Evolutionary conservation across 2,329 filamentous ascomycete species (phyloP).

Genomic region (Botrytis medusae): DNA sequence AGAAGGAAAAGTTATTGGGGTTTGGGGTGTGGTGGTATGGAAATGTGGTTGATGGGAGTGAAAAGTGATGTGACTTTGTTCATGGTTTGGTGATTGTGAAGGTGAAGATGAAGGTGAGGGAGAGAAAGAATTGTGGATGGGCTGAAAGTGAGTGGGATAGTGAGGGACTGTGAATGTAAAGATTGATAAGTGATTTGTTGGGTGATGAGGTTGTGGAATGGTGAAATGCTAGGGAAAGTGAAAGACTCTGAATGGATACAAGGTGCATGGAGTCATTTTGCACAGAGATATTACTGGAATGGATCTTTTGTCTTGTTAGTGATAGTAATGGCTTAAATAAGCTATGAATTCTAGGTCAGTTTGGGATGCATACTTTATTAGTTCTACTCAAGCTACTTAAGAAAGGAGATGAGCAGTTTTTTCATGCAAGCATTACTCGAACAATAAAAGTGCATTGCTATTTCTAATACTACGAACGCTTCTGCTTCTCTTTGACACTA

Average conservation of each 20-base stretch:
- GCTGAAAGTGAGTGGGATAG: neutral
- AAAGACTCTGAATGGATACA: neutral
- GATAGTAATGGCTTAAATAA: neutral
- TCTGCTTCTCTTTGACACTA: neutral
- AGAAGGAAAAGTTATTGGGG: neutral
- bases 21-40: neutral
- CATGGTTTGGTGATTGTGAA: neutral
- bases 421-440: neutral
- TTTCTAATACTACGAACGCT: neutral
- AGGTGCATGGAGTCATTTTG: neutral
- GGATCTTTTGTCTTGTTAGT: neutral
- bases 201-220: neutral
- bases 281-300: neutral
- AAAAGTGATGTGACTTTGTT: neutral
- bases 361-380: neutral
- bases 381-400: neutral
- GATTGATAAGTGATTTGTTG: neutral
- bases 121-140: neutral
- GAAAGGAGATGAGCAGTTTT: neutral
- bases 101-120: neutral
- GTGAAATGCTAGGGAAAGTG: neutral
- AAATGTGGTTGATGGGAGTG: neutral
- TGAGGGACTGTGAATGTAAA: neutral
- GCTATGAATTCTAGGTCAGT: neutral
- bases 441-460: neutral